Evolutionary conservation across 164 flowering plant genomes (phyloP), one percentile per base, ranked within the genome.

Genomic region (Tetrastigma voinierianum): DNA sequence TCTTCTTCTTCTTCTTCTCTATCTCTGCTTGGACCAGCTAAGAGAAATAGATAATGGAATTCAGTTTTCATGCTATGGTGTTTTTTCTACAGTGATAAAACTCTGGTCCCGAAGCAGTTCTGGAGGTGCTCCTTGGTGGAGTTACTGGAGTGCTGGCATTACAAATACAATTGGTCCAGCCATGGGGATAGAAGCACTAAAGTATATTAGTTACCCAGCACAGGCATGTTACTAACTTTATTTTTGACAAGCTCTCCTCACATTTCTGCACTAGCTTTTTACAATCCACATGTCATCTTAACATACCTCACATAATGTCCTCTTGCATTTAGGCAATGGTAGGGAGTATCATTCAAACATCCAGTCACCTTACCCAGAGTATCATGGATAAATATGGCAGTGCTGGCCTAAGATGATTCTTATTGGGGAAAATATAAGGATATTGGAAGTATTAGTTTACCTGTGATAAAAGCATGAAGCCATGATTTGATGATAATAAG

Each of bases 131-230:
- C 98, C 98, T n/a, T 90, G 88, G 93, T 92, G 97, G 98, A 81
- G 86, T 58, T 95, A 82, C 67, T 95, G 98, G 99, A 89, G 97
- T 78, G 94, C 99, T 4, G 91, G 99, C 32, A 90, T 95, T 70
- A 92, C 97, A 1, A 95, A 95, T 56, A 90, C 99, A 0, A 92
- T 92, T 73, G 99, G 99, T 57, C 99, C 99, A 10, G 98, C 99
- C 24, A 90, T 95, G 99, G 99, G 99, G 12, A 95, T 95, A 80
- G 97, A 95, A 77, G 98, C 99, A 12, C 77, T 95, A 64, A 95
- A 95, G 75, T 95, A 92, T 74, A 95, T 95, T 51, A 95, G 99
- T 72, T 92, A 95, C 66, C 99, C 99, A 19, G 98, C 97, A 9
- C 98, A 95, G 97, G 98, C 70, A 80, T 72, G 86, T 67, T 46